phyloP scores from a whole-genome alignment of 345 rosid genomes.

The Corymbia maculata region DNA sequence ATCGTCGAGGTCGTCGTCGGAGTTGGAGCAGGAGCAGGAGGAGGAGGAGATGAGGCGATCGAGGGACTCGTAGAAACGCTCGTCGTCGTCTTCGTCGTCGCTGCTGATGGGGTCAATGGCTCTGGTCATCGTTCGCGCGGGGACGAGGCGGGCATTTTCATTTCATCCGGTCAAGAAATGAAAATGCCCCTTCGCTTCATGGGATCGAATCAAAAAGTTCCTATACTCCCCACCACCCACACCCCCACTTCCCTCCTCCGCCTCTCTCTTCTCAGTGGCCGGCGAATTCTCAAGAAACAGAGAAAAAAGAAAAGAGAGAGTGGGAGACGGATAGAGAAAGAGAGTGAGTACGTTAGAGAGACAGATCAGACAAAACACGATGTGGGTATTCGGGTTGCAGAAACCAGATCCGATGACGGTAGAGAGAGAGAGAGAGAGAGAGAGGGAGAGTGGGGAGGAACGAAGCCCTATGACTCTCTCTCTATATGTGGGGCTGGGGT shows the following conservation, averaged over 20 bases:
- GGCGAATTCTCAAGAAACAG: background rate
- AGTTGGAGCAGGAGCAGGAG: constrained; percentile 14
- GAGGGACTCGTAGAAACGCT: constrained; percentile 26
- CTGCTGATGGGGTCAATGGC: background rate
- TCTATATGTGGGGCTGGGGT: background rate
- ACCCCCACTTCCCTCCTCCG: background rate
- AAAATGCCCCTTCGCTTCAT: constrained; percentile 20
- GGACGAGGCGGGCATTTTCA: constrained; percentile 43
- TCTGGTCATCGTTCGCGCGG: constrained; percentile 13
- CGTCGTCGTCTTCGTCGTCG: constrained; percentile 25
- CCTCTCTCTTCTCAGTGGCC: background rate
- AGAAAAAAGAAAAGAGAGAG: background rate
- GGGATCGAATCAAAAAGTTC: background rate
- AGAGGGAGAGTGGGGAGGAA: background rate
- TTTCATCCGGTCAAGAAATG: constrained; percentile 2
- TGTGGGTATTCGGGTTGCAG: background rate
- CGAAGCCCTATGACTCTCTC: background rate
- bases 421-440: background rate
- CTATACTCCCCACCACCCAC: background rate
- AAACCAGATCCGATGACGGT: constrained; percentile 27
- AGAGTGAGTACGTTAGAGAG: background rate
- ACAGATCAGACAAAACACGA: background rate
- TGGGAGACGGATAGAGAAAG: background rate
- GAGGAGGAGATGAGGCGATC: constrained; percentile 22
- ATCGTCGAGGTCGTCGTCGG: constrained; percentile 6